Base-by-base conservation (phyloP, 2,329 filamentous ascomycete genomes). In the Bipolaris oryzae region DNA sequence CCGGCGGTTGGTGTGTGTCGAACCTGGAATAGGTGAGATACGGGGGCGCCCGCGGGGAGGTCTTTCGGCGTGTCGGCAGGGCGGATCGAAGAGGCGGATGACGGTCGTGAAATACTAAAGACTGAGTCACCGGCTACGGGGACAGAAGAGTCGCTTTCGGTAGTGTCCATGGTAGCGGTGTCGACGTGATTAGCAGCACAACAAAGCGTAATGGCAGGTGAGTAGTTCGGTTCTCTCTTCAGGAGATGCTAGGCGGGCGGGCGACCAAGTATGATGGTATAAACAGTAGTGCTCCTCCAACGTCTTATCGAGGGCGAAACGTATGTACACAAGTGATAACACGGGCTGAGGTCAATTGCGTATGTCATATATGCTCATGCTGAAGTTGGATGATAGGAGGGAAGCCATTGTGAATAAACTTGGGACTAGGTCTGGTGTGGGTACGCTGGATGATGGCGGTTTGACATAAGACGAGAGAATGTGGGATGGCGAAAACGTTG, bases 1-100 rank as follows among this genome's bases (percentile, higher is more conserved):
- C 80, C 80, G 34, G 77, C 74, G 55, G 70, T 69, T 6, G 73
- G 70, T 7, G 79, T 81, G n/a, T 75, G 61, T 53, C 69, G 74
- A 39, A 81, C 70, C 15, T 69, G 62, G 65, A 79, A 79, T 20
- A 73, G 57, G 0, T 55, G 25, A 0, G 71, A 75, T 11, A 46
- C 55, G 1, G 73, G 73, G 1, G 64, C 66, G 16, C 71, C 70
- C 7, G 53, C 38, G 16, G 71, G 67, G 10, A 63, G 53, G 5
- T 58, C 56, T 48, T 53, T 58, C 16, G 45, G 23, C 9, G 35
- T 43, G 9, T 60, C 45, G 46, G 23, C 11, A 3, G 51, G 43
- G 10, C 48, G 59, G 10, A 59, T 57, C 16, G 62, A 62, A 2
- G 61, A 64, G 20, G 43, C 43, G 7, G 65, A 66, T 0, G 61